phyloP scores from a whole-genome alignment of 202 grass and related monocot genomes.

The Zoysia matrella region DNA sequence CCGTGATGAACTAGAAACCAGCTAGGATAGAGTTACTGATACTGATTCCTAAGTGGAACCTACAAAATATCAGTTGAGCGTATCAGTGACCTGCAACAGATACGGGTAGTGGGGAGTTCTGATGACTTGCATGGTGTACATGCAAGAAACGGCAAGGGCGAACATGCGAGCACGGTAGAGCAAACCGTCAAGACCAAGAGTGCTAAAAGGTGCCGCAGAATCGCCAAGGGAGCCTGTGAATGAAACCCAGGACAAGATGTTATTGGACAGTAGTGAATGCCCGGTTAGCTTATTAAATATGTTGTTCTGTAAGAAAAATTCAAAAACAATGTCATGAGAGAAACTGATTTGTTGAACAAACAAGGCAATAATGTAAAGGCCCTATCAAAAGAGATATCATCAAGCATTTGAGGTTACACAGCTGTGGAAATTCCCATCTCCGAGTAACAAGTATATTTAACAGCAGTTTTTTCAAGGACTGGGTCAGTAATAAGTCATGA shows the following conservation, averaged over 20 bases:
- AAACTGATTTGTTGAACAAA: no score
- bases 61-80: conserved; percentile 49
- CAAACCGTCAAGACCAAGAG: conserved; percentile 23
- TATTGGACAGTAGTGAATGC: conserved; percentile 15
- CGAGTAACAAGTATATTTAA: neutral
- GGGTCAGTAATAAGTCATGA: neutral
- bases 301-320: no score
- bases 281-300: no score
- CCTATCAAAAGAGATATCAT: neutral
- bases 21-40: conserved; percentile 54
- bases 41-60: conserved; percentile 63
- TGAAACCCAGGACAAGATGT: conserved; percentile 25
- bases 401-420: neutral
- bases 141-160: conserved; percentile 25
- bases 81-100: conserved; percentile 42
- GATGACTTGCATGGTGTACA: conserved; percentile 32
- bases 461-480: neutral
- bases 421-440: neutral
- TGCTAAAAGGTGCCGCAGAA: conserved; percentile 30
- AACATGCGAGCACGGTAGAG: conserved; percentile 19
- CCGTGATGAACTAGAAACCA: conserved; percentile 31
- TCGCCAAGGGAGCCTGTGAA: conserved; percentile 43
- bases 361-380: neutral
- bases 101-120: conserved; percentile 44
- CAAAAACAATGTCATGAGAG: no score